Percentiles rank a stretch among this genome's conserved stretches.
Conservation (phyloP, 163 green algal species). For the Botryococcus braunii region DNA sequence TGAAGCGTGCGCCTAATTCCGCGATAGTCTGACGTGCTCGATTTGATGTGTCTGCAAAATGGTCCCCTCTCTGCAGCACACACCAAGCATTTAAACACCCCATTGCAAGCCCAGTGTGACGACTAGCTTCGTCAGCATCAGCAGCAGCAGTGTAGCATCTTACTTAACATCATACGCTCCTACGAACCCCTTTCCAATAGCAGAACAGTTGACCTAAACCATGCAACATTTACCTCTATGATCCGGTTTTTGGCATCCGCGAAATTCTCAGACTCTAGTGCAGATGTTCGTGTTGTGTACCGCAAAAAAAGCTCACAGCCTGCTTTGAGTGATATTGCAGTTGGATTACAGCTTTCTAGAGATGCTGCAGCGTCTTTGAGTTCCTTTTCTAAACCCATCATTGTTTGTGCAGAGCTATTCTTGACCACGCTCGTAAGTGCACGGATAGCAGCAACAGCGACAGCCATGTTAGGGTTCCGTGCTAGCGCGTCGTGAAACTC, state of each 20-base stretch:
- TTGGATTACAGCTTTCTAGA: constrained; percentile 76
- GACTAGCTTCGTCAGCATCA: too few relatives aligned
- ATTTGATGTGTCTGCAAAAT: constrained; percentile 74
- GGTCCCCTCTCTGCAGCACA: constrained; percentile 42
- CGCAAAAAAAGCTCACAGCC: constrained; percentile 91
- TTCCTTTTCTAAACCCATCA: constrained; percentile 79
- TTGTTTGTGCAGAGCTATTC: constrained; percentile 50
- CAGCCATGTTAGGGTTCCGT: constrained; percentile 57
- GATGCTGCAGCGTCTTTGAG: constrained; percentile 62
- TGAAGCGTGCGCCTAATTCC: constrained; percentile 78
- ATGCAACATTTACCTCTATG: too few relatives aligned
- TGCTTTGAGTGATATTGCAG: constrained; percentile 82
- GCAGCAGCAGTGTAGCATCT: too few relatives aligned
- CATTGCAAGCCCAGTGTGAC: too few relatives aligned
- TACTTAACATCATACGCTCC: too few relatives aligned
- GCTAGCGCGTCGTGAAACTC: constrained; percentile 69
- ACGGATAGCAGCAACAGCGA: constrained; percentile 71
- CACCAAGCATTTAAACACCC: too few relatives aligned
- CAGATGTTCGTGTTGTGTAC: constrained; percentile 77
- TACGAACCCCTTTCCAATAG: too few relatives aligned
- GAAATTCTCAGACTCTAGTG: constrained; percentile 75
- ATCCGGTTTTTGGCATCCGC: constrained; percentile 61
- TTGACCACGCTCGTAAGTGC: constrained; percentile 67
- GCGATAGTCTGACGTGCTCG: constrained; percentile 80
- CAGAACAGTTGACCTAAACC: too few relatives aligned